These are phyloP conservation scores for Tephrocybe sp. DNA, from an alignment of 768 basidiomycete genomes.

Conservation along the genomic window DNA sequence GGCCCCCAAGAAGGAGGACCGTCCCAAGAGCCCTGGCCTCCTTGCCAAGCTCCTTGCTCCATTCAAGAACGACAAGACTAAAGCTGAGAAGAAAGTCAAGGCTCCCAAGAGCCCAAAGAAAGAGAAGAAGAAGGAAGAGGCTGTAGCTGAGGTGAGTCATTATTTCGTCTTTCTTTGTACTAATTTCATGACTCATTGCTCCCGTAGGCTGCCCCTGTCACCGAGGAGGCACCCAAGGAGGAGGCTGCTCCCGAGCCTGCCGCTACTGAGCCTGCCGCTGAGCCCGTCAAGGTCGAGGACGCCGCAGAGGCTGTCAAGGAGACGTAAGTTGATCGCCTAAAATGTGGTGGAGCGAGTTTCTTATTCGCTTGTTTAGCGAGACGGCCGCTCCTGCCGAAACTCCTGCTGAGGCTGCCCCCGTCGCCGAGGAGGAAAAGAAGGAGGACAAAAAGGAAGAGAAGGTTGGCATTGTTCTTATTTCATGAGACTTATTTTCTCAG, in stretches of 20 bases:
- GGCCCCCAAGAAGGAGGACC: conserved; percentile 68
- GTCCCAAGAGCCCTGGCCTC: conserved; percentile 76
- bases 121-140: conserved; percentile 77
- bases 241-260: conserved; percentile 28
- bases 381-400: conserved; percentile 36
- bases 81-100: conserved; percentile 60
- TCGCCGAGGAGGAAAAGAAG: conserved; percentile 36
- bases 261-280: conserved; percentile 31
- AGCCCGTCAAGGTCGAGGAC: conserved; percentile 44
- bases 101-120: conserved; percentile 77
- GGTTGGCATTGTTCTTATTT: conserved; percentile 28
- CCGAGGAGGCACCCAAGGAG: conserved; percentile 39
- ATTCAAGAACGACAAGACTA: conserved; percentile 69
- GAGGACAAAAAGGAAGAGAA: conserved; percentile 57
- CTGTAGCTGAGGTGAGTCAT: conserved; percentile 41
- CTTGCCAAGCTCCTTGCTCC: conserved; percentile 77
- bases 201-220: conserved; percentile 32
- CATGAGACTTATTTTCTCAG: neutral
- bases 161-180: neutral
- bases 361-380: conserved; percentile 31
- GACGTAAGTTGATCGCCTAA: conserved; percentile 41
- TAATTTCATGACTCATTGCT: neutral
- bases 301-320: conserved; percentile 67
- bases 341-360: neutral
- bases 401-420: conserved; percentile 29